Conservation (phyloP, 208 protist species). For the Acanthamoeba royreba region DNA sequence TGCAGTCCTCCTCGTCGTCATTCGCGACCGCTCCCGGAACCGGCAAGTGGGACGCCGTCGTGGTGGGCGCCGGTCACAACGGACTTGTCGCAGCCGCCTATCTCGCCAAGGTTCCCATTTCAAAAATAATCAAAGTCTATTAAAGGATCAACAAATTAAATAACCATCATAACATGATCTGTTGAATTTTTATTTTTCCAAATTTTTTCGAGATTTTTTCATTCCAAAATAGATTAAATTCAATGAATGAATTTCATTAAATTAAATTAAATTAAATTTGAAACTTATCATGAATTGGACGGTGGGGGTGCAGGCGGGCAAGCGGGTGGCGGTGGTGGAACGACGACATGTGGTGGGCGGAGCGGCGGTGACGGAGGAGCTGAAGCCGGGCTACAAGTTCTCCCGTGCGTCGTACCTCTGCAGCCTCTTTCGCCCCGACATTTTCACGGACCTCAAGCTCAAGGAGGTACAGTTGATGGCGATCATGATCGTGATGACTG, state of each 20-base stretch:
- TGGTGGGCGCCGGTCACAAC: constrained; percentile 64
- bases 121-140: too few relatives aligned
- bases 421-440: constrained; percentile 62
- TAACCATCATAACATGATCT: not conserved
- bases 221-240: not conserved
- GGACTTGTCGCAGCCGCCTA: constrained; percentile 67
- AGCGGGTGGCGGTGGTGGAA: constrained; percentile 30
- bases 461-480: not conserved
- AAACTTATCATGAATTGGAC: not conserved
- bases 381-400: constrained; percentile 76
- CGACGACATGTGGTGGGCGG: constrained; percentile 57
- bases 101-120: constrained; percentile 50
- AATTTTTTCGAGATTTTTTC: not conserved
- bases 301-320: not conserved
- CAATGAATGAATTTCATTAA: not conserved
- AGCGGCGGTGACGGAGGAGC: constrained; percentile 73
- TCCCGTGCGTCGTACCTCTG: constrained; percentile 75
- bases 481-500: not conserved
- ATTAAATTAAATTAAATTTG: not conserved
- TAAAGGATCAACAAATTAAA: too few relatives aligned
- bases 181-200: not conserved
- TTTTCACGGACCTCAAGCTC: constrained; percentile 74
- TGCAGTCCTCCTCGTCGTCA: too few relatives aligned
- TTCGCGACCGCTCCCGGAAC: too few relatives aligned
- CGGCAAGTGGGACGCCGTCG: constrained; percentile 49